Conservation (phyloP, 768 basidiomycete species). For the Asterophora lycoperdoides region DNA sequence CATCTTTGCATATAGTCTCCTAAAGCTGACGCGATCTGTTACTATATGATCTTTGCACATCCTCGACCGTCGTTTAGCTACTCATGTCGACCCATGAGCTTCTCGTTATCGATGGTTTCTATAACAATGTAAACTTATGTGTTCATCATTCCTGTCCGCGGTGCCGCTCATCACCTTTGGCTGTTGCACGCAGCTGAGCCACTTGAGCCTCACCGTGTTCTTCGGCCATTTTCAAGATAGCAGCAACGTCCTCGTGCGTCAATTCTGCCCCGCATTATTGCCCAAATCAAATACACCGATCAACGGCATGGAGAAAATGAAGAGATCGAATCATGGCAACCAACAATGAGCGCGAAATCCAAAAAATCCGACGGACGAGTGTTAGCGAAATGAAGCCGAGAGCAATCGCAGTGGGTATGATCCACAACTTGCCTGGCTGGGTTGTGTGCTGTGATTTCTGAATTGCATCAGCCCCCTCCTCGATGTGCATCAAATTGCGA, state of each 20-base stretch:
- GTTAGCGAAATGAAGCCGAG: too few species aligned
- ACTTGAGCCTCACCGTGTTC: conserved; percentile 9
- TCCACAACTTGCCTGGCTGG: too few species aligned
- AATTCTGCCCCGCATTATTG: neutral
- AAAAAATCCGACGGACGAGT: too few species aligned
- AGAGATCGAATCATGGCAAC: neutral
- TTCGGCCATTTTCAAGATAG: conserved; percentile 10
- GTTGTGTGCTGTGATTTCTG: neutral
- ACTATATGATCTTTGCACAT: neutral
- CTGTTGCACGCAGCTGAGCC: conserved; percentile 7
- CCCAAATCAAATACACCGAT: too few species aligned
- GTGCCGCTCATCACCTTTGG: conserved; percentile 9
- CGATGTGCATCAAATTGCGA: conserved; percentile 8
- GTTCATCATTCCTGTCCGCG: neutral
- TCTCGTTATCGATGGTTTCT: conserved; percentile 3
- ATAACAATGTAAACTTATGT: neutral
- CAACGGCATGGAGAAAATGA: too few species aligned
- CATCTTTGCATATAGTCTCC: too few species aligned
- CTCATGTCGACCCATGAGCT: conserved; percentile 1
- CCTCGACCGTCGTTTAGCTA: neutral
- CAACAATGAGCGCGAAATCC: too few species aligned
- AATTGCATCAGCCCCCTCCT: conserved; percentile 1
- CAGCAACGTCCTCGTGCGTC: conserved; percentile 8
- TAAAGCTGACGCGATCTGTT: too few species aligned
- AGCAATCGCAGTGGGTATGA: too few species aligned